Conservation (phyloP, 2,329 filamentous ascomycete species). For the Sarocladium kiliense region DNA sequence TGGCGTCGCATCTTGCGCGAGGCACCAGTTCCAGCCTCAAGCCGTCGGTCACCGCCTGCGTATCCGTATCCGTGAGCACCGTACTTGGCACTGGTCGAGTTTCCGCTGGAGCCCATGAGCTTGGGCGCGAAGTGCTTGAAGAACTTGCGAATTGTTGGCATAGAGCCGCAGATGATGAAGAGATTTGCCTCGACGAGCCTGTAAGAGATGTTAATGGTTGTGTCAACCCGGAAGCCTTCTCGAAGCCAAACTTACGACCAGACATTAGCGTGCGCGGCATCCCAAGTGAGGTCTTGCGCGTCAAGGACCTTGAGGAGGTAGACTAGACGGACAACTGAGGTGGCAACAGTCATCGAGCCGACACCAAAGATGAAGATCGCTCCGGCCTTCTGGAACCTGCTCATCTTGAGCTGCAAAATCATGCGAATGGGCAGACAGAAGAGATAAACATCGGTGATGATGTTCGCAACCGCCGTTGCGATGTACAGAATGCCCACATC, state of each 20-base stretch:
- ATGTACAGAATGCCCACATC: constrained; percentile 41
- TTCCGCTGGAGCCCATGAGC: constrained; percentile 16
- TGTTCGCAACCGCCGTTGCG: constrained; percentile 40
- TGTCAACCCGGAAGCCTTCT: too few relatives aligned
- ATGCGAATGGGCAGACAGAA: constrained; percentile 41
- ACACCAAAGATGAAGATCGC: constrained; percentile 38
- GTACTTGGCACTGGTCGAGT: constrained; percentile 8
- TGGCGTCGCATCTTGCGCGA: constrained; percentile 14
- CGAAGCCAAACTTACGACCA: constrained; percentile 20
- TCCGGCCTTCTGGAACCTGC: constrained; percentile 37
- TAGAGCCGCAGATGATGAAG: constrained; percentile 33
- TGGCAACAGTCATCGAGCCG: constrained; percentile 27
- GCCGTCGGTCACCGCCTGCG: background rate
- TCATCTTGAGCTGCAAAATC: constrained; percentile 37
- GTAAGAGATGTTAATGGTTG: too few relatives aligned
- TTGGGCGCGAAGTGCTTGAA: constrained; percentile 26
- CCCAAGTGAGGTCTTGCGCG: constrained; percentile 23
- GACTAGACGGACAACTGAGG: constrained; percentile 21
- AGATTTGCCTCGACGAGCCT: constrained; percentile 34
- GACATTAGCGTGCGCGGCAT: constrained; percentile 20
- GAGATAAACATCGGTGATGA: constrained; percentile 40
- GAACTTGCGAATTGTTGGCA: constrained; percentile 32
- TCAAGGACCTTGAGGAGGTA: constrained; percentile 19
- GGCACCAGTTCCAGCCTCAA: constrained; percentile 11
- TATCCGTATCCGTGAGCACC: background rate